These are phyloP conservation scores for Aureobasidium pullulans DNA, from an alignment of 2,329 filamentous ascomycete species.

Conservation along the genomic window DNA sequence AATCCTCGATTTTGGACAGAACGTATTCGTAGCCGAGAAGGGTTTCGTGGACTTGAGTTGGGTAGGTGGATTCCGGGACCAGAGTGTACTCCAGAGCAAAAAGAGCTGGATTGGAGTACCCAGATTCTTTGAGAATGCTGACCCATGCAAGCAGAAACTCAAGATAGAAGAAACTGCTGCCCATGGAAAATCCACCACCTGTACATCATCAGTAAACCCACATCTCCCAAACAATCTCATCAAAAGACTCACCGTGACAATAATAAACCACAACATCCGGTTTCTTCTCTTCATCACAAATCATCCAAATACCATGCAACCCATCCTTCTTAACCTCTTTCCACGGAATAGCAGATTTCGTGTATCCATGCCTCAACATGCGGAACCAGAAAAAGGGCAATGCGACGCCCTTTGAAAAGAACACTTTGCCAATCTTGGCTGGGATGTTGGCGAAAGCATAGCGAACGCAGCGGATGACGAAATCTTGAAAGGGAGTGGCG, in stretches of 20 bases:
- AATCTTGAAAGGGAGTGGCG: slow-evolving; percentile 67
- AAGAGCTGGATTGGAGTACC: slow-evolving; percentile 68
- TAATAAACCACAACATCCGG: slow-evolving; percentile 80
- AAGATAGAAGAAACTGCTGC: slow-evolving; percentile 74
- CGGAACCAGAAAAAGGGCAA: slow-evolving; percentile 69
- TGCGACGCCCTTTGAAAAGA: slow-evolving; percentile 67
- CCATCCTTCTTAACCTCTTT: slow-evolving; percentile 42
- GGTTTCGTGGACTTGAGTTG: slow-evolving; percentile 64
- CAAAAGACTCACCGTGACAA: slow-evolving; percentile 54
- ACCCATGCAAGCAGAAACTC: slow-evolving; percentile 74
- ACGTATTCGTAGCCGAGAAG: slow-evolving; percentile 65
- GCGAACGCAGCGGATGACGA: slow-evolving; percentile 68
- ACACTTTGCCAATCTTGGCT: slow-evolving; percentile 61
- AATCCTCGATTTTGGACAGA: slow-evolving; percentile 49
- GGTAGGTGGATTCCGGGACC: slow-evolving; percentile 66
- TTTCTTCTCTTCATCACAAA: slow-evolving; percentile 49
- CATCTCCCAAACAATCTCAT: not conserved
- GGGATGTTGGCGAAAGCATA: slow-evolving; percentile 70
- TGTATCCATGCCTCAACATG: slow-evolving; percentile 64
- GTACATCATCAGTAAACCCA: not conserved
- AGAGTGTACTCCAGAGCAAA: slow-evolving; percentile 76
- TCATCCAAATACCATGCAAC: slow-evolving; percentile 60
- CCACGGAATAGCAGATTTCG: slow-evolving; percentile 58
- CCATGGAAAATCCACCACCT: slow-evolving; percentile 80
- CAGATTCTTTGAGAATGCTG: slow-evolving; percentile 53